Evolutionary conservation across 352 stramenopile species (phyloP).

Genomic region (Pythium scleroteichum): DNA sequence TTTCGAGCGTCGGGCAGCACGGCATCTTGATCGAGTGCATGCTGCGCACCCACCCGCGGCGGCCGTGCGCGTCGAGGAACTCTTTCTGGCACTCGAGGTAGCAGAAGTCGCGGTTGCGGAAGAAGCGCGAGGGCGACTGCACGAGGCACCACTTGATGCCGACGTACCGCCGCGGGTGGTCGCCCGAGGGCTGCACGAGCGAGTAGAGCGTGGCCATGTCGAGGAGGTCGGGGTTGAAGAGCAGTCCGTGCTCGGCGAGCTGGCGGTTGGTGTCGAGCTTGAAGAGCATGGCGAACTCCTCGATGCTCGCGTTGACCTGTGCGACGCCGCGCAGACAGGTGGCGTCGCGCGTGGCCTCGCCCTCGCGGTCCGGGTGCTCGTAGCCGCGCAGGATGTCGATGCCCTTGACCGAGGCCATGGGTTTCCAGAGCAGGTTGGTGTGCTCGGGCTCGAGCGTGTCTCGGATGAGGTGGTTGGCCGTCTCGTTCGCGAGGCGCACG

Average conservation of each 20-base stretch:
- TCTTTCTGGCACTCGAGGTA: constrained; percentile 88
- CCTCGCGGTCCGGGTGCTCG: constrained; percentile 24
- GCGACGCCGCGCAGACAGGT: constrained; percentile 63
- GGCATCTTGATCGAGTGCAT: constrained; percentile 66
- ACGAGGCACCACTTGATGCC: constrained; percentile 83
- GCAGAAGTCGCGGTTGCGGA: constrained; percentile 80
- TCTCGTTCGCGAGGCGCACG: constrained; percentile 77
- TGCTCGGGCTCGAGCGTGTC: constrained; percentile 62
- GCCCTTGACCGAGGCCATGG: constrained; percentile 41
- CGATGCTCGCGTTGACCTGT: constrained; percentile 77
- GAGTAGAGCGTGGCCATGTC: constrained; percentile 76
- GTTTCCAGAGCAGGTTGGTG: constrained; percentile 57
- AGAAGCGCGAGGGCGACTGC: constrained; percentile 69
- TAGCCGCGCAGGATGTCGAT: constrained; percentile 61
- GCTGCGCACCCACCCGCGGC: constrained; percentile 49
- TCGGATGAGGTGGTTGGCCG: constrained; percentile 75
- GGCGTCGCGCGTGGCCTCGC: constrained; percentile 1
- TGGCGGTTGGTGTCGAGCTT: constrained; percentile 73
- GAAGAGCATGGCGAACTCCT: constrained; percentile 84
- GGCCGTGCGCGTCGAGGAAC: constrained; percentile 61
- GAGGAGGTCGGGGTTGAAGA: constrained; percentile 79
- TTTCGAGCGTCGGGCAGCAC: constrained; percentile 44
- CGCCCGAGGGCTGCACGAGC: constrained; percentile 64
- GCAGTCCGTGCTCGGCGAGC: constrained; percentile 61
- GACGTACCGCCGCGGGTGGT: constrained; percentile 74